These are phyloP conservation scores for Dendrobium huoshanense DNA, from an alignment of 106 monocot genomes.

Conservation along the genomic window DNA sequence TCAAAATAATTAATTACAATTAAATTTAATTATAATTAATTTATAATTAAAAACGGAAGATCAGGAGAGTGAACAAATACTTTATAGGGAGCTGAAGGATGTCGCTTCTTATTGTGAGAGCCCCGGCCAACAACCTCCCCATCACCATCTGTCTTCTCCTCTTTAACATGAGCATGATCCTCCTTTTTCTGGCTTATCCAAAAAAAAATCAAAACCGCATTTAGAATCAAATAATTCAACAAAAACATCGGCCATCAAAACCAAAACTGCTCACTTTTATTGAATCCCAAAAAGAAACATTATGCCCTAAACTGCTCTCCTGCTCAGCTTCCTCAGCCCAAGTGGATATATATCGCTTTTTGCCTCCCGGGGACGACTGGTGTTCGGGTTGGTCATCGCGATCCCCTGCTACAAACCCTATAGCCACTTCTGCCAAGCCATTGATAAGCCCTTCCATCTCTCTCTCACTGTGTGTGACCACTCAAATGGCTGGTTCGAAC, in stretches of 20 bases:
- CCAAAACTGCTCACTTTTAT: slow-evolving; percentile 13
- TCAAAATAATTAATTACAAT: too few species aligned
- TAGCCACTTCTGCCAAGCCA: slow-evolving; percentile 56
- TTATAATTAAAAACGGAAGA: too few species aligned
- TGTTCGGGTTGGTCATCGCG: slow-evolving; percentile 12
- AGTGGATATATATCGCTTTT: slow-evolving; percentile 43
- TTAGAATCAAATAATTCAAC: background rate
- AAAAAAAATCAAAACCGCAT: background rate
- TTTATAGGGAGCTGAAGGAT: slow-evolving; percentile 16
- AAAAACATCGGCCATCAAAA: background rate
- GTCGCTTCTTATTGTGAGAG: slow-evolving; percentile 27
- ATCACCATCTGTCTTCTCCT: slow-evolving; percentile 32
- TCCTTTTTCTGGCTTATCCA: slow-evolving; percentile 12
- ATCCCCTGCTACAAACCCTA: slow-evolving; percentile 34
- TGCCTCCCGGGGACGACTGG: slow-evolving; percentile 2
- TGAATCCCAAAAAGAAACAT: background rate
- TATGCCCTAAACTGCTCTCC: background rate
- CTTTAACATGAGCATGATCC: slow-evolving; percentile 6
- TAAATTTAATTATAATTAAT: too few species aligned
- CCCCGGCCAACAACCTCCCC: slow-evolving; percentile 46
- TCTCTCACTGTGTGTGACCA: background rate
- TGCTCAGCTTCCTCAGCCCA: slow-evolving; percentile 42
- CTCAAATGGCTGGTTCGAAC: background rate
- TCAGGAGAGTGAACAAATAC: slow-evolving; percentile 7
- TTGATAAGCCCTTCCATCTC: slow-evolving; percentile 68